Base-by-base conservation (phyloP, 352 stramenopile species). In the Phytophthora pinifolia region DNA sequence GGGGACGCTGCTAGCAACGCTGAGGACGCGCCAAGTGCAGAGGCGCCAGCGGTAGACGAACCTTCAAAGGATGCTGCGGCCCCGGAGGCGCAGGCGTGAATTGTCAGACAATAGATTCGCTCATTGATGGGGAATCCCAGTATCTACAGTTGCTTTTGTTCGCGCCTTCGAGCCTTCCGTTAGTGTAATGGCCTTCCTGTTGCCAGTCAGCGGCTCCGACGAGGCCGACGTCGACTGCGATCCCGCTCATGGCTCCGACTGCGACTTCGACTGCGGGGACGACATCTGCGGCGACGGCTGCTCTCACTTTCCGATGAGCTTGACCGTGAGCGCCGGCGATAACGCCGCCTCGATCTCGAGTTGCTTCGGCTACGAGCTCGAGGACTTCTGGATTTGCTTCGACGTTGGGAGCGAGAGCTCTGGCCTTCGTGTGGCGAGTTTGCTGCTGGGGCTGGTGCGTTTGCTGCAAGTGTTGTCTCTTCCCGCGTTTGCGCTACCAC, bases 91-190 rank as follows among this genome's bases (percentile, higher is more conserved):
- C 57, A 69, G 62, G 62, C 62, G 55, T 74, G 61, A 74, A 67
- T 65, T 65, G 57, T 64, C 62, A 68, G 54, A 72, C 62, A 74
- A 74, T 74, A 74, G 66, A 74, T 71, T 67, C 55, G 55, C 65
- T 70, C 59, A 54, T 65, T 66, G 54, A 69, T 56, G 59, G 50
- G 53, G 49, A 34, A 33, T 48, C 54, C 57, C 42, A 65, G 46
- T 63, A 56, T 68, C 55, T 66, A 34, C 46, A 62, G 62, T 59
- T 58, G 33, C 48, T 41, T 60, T 66, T 67, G 46, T 54, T 17
- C 6, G 20, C 36, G 36, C 44, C 46, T 29, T 33, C 17, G 30
- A 47, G 22, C 55, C 39, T 29, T 55, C 46, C n/a, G 36, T 53
- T 53, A 27, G 22, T 20, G 39, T 12, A 12, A 33, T 46, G 10